Evolutionary conservation across 139 green algal genomes (phyloP), one percentile per base, ranked within the genome.

Genomic region (Tetratostichococcus sp.): DNA sequence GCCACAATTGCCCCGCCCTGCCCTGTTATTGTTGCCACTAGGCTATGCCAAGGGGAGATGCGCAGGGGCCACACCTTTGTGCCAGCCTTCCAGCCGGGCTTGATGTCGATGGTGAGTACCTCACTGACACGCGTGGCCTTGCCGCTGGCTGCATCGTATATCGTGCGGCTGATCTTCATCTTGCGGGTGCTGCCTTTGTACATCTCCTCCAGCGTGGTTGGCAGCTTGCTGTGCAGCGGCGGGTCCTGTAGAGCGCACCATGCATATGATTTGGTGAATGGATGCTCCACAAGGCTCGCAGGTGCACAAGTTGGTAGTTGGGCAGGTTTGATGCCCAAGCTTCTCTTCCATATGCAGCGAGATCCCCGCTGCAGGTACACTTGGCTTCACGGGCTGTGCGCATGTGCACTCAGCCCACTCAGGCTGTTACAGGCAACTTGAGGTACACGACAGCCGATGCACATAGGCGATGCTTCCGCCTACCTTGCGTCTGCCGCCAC

Each of bases 51-150:
- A 50, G 11, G 39, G 8, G 8, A 50, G 8, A 50, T 11, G 39
- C 8, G 39, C 39, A 50, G 39, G 8, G 11, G 8, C 39, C 39
- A 50, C 50, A 62, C 50, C 50, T 34, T 96, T 25, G 91, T 99
- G 14, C 94, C 94, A 68, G 91, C 88, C 84, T 98, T 98, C 93
- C 93, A 98, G 0, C 95, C 95, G 0, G 95, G 91, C 85, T 93
- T 94, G 31, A 98, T 79, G 23, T 93, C 74, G 62, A 99, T 89
- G 67, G 89, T 88, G 42, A 99, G 65, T 6, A 96, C 92, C 82
- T 98, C 94, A 43, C 86, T 77, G 58, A 89, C 82, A 16, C 74
- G 65, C 43, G 67, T 72, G 32, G 67, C 70, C 65, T 69, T 39
- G 25, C 77, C 77, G 14, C 21, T 71, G 50, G 50, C 50, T 35